A percentile compares a stretch with the other conserved stretches of the same genome.
These are phyloP conservation scores for Xylaria sp. DNA, from an alignment of 2,329 filamentous ascomycete genomes.

Conservation along the genomic window DNA sequence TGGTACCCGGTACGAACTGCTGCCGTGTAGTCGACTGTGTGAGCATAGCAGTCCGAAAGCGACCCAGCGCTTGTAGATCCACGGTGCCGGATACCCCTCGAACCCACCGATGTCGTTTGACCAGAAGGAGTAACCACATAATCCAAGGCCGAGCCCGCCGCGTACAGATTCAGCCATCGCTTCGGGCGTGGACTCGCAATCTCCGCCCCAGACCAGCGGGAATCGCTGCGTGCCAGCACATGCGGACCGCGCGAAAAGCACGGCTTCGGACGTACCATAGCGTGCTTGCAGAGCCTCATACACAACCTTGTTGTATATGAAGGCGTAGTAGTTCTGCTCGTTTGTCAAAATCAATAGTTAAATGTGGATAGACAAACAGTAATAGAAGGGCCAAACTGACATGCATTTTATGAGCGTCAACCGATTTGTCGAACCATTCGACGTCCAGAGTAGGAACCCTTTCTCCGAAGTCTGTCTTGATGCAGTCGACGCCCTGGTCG, in stretches of 20 bases:
- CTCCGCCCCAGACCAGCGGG: slow-evolving; percentile 77
- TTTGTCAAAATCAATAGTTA: slow-evolving; percentile 1
- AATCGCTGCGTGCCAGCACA: slow-evolving; percentile 75
- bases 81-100: slow-evolving; percentile 72
- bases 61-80: slow-evolving; percentile 82
- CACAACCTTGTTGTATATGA: slow-evolving; percentile 75
- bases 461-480: slow-evolving; percentile 83
- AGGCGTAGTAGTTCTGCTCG: slow-evolving; percentile 74
- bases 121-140: slow-evolving; percentile 75
- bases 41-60: slow-evolving; percentile 78
- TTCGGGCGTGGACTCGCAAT: slow-evolving; percentile 78
- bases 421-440: slow-evolving; percentile 68
- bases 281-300: slow-evolving; percentile 71
- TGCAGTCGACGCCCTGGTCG: slow-evolving; percentile 74
- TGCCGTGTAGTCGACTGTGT: slow-evolving; percentile 76
- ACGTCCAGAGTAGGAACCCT: slow-evolving; percentile 74
- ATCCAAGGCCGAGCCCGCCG: slow-evolving; percentile 70
- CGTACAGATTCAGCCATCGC: slow-evolving; percentile 77
- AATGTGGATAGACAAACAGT: neutral
- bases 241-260: slow-evolving; percentile 73
- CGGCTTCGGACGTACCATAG: slow-evolving; percentile 63
- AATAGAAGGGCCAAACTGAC: slow-evolving; percentile 34
- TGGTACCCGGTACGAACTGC: slow-evolving; percentile 76
- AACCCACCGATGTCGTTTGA: slow-evolving; percentile 78
- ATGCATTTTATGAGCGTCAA: slow-evolving; percentile 75